Conservation (phyloP, 257 asterid species). For the Ocimum tenuiflorum region DNA sequence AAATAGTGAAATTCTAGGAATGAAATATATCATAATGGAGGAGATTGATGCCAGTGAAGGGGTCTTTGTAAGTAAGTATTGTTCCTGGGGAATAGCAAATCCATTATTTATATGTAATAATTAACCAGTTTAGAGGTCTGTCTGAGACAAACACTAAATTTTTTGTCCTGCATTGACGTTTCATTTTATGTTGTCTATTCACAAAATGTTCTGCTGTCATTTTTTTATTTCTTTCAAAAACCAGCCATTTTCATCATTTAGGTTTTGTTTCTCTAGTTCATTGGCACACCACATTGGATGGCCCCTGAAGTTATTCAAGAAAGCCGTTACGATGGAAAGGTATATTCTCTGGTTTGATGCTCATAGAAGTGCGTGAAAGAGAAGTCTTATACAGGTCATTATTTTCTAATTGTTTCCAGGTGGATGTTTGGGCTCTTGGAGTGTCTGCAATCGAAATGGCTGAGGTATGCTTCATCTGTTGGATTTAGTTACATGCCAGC, state of each 20-base stretch:
- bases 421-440: constrained; percentile 99
- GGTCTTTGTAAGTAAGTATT: not conserved
- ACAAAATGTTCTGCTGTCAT: not conserved
- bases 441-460: constrained; percentile 99
- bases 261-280: constrained; percentile 51
- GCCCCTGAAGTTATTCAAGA: constrained; percentile 99
- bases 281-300: constrained; percentile 99
- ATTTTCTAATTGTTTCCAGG: constrained; percentile 41
- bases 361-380: not conserved
- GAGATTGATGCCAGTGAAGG: not conserved
- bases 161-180: not conserved
- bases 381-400: not conserved
- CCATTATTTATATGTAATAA: constrained; percentile 7
- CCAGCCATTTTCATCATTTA: constrained; percentile 4
- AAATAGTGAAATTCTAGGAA: not conserved
- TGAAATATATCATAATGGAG: not conserved
- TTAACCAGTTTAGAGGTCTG: not conserved
- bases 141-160: not conserved
- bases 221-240: not conserved
- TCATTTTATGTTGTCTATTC: not conserved
- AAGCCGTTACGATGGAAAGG: constrained; percentile 99
- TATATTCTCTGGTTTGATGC: constrained; percentile 22
- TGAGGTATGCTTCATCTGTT: constrained; percentile 49
- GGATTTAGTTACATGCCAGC: not conserved
- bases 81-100: not conserved